phyloP scores from a whole-genome alignment of 2,329 filamentous ascomycete genomes.

The Fusarium napiforme region DNA sequence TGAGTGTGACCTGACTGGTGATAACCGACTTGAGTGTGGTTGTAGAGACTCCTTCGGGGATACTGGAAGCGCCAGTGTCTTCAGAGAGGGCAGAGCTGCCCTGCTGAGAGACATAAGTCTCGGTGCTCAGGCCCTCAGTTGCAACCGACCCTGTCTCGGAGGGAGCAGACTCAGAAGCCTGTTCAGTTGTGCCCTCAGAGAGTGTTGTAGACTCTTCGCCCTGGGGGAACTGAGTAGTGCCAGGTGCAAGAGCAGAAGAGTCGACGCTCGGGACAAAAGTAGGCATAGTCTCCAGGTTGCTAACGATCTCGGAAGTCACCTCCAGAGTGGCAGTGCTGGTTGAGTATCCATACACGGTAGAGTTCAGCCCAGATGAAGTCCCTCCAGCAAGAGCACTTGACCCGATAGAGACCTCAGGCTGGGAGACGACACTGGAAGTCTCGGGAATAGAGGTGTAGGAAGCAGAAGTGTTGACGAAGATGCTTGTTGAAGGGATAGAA shows the following conservation, averaged over 20 bases:
- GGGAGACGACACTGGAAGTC: not conserved
- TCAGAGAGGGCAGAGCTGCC: not conserved
- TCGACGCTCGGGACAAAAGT: conserved; percentile 21
- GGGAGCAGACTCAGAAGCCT: not conserved
- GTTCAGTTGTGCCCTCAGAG: not conserved
- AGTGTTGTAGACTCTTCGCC: not conserved
- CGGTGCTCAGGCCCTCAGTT: not conserved
- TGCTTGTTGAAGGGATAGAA: conserved; percentile 5
- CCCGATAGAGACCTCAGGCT: not conserved
- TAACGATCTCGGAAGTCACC: not conserved
- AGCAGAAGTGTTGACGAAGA: conserved; percentile 6
- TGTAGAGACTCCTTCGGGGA: not conserved
- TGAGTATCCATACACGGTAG: conserved; percentile 28
- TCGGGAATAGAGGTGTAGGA: conserved; percentile 8
- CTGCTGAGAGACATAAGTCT: conserved; percentile 3
- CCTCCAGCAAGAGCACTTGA: conserved; percentile 25
- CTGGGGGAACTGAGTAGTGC: conserved; percentile 5
- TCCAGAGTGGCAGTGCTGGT: not conserved
- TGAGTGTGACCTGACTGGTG: conserved; percentile 20
- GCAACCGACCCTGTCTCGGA: not conserved
- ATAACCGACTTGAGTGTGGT: conserved; percentile 17
- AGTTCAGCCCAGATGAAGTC: conserved; percentile 12
- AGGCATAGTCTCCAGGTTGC: conserved; percentile 40
- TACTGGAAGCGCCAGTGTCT: not conserved
- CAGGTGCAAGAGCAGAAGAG: conserved; percentile 31